A percentile compares a stretch with the other conserved stretches of the same genome.
Evolutionary conservation across 257 asterid genomes (phyloP).

Genomic region (Henckelia pumila): DNA sequence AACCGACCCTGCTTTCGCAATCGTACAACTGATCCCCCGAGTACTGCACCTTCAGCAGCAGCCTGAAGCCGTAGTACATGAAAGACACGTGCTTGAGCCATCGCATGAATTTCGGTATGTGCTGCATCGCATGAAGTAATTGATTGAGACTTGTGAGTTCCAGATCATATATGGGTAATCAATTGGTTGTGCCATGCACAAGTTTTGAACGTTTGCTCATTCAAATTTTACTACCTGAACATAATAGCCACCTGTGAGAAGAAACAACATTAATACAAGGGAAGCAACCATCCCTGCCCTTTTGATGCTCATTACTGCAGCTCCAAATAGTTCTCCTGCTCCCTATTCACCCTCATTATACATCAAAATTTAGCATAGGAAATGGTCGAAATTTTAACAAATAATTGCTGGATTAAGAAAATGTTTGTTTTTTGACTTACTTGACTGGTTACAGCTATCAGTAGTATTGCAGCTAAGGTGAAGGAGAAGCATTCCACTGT

Average conservation of each 20-base stretch:
- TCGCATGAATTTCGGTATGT: slow-evolving; percentile 77
- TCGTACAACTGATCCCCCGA: slow-evolving; percentile 68
- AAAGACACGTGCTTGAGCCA: slow-evolving; percentile 90
- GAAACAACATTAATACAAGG: slow-evolving; percentile 83
- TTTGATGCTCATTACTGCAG: slow-evolving; percentile 80
- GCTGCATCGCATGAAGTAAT: slow-evolving; percentile 34
- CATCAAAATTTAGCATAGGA: neutral
- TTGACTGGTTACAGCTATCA: slow-evolving; percentile 82
- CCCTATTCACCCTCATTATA: slow-evolving; percentile 49
- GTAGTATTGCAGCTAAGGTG: slow-evolving; percentile 56
- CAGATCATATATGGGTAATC: too few species aligned
- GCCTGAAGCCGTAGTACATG: slow-evolving; percentile 89
- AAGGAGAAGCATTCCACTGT: slow-evolving; percentile 67
- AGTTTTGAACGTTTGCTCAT: neutral
- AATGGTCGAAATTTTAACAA: neutral
- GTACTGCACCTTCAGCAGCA: slow-evolving; percentile 82
- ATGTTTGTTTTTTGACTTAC: slow-evolving; percentile 31
- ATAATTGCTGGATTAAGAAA: neutral
- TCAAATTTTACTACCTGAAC: slow-evolving; percentile 58
- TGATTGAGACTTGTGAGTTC: too few species aligned
- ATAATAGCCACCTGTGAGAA: slow-evolving; percentile 95
- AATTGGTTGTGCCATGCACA: neutral
- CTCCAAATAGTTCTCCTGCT: slow-evolving; percentile 94
- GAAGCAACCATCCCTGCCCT: slow-evolving; percentile 92
- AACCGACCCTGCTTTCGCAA: slow-evolving; percentile 66